These are phyloP conservation scores for Tephrocybe sp. DNA, from an alignment of 768 basidiomycete genomes.

Conservation along the genomic window DNA sequence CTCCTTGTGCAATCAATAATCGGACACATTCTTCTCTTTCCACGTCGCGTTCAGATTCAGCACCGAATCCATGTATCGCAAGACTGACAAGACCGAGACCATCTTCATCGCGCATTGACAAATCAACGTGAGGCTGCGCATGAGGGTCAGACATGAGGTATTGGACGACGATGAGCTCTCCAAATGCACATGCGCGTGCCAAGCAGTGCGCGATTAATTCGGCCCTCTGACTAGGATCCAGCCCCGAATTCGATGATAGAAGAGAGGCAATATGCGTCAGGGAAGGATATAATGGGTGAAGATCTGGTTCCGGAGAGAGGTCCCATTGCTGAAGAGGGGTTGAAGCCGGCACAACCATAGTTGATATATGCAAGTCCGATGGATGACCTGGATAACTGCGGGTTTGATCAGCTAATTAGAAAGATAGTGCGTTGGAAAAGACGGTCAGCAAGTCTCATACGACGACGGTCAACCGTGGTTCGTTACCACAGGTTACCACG, in stretches of 20 bases:
- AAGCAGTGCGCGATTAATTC: slow-evolving; percentile 76
- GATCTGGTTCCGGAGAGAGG: slow-evolving; percentile 73
- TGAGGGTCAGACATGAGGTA: slow-evolving; percentile 70
- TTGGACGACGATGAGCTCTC: slow-evolving; percentile 69
- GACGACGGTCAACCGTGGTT: slow-evolving; percentile 6
- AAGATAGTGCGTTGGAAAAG: not conserved
- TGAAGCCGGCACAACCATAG: slow-evolving; percentile 8
- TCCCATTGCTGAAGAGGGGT: slow-evolving; percentile 40
- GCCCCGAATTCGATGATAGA: slow-evolving; percentile 66
- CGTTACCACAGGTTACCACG: slow-evolving; percentile 5
- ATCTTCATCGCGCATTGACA: slow-evolving; percentile 78
- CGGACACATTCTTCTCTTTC: slow-evolving; percentile 92
- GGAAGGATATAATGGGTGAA: slow-evolving; percentile 78
- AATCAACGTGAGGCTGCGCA: slow-evolving; percentile 66
- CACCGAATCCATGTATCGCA: slow-evolving; percentile 79
- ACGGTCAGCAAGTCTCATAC: slow-evolving; percentile 4
- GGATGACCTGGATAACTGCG: not conserved
- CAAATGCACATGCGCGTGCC: slow-evolving; percentile 75
- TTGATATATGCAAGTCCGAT: not conserved
- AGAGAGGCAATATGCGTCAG: slow-evolving; percentile 59
- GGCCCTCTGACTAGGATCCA: slow-evolving; percentile 65
- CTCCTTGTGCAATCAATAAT: slow-evolving; percentile 75
- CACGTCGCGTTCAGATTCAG: slow-evolving; percentile 78
- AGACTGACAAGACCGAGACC: slow-evolving; percentile 79
- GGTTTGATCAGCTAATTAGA: not conserved